Evolutionary conservation across 371 early-diverging fungal genomes (phyloP).

Genomic region (Rhizopus delemar): DNA sequence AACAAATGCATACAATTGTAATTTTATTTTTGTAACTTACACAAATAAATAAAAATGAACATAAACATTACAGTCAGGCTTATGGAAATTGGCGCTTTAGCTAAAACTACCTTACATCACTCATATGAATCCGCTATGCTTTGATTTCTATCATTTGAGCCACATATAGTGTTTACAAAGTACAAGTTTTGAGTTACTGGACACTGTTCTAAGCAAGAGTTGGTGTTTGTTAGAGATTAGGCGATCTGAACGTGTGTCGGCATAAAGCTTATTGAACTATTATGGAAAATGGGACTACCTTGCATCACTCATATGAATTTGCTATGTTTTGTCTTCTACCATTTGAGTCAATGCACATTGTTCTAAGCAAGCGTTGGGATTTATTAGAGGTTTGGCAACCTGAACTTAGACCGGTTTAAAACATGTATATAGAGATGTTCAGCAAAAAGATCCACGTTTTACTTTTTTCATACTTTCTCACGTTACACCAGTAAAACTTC

Average conservation of each 20-base stretch:
- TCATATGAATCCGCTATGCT: slow-evolving; percentile 5
- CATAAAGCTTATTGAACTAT: too few relatives aligned
- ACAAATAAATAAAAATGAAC: background rate
- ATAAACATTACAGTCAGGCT: too few relatives aligned
- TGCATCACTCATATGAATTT: slow-evolving; percentile 4
- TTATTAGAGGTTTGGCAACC: slow-evolving; percentile 2
- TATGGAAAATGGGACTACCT: too few relatives aligned
- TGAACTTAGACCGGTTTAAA: slow-evolving; percentile 1
- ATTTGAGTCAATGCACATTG: background rate
- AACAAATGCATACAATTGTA: too few relatives aligned
- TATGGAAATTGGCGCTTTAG: too few relatives aligned
- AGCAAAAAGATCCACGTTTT: too few relatives aligned
- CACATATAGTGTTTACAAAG: background rate
- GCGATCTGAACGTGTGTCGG: background rate
- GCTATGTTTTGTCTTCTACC: slow-evolving; percentile 5
- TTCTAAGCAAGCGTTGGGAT: background rate
- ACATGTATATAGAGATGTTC: too few relatives aligned
- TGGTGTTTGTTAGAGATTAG: slow-evolving; percentile 3
- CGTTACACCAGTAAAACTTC: too few relatives aligned
- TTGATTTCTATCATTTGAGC: slow-evolving; percentile 2
- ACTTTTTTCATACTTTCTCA: too few relatives aligned
- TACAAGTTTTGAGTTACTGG: too few relatives aligned
- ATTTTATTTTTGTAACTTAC: background rate
- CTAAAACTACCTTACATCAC: slow-evolving; percentile 6
- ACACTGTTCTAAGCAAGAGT: background rate